Evolutionary conservation across 345 rosid genomes (phyloP).

Genomic region (Pugionium cornutum): DNA sequence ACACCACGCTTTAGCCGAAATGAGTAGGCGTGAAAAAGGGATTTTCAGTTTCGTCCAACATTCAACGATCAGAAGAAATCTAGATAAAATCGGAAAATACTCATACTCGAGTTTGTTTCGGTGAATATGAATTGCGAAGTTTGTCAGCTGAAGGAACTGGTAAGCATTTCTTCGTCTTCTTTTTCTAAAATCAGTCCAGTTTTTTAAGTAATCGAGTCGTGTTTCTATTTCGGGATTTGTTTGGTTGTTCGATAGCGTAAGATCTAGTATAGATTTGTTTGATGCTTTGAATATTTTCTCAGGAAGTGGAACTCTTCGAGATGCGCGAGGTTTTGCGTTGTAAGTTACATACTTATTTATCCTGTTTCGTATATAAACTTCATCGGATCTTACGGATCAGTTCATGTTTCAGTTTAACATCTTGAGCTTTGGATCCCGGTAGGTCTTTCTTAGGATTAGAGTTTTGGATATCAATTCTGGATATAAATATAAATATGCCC

Average conservation of each 20-base stretch:
- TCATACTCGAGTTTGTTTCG: neutral
- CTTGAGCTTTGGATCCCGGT: slow-evolving; percentile 8
- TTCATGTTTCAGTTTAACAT: slow-evolving; percentile 15
- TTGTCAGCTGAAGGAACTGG: neutral
- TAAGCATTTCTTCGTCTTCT: neutral
- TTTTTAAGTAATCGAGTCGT: too few relatives aligned
- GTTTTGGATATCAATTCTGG: slow-evolving; percentile 2
- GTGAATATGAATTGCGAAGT: neutral
- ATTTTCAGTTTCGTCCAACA: too few relatives aligned
- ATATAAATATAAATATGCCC: neutral
- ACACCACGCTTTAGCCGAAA: too few relatives aligned
- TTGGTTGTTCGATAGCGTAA: neutral
- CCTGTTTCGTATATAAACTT: neutral
- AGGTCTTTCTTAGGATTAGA: slow-evolving; percentile 8
- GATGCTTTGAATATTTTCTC: neutral
- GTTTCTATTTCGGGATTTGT: neutral
- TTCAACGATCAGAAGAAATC: too few relatives aligned
- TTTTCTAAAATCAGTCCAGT: too few relatives aligned
- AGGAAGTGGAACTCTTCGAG: slow-evolving; percentile 91
- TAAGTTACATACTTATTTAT: slow-evolving; percentile 41
- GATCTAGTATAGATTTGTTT: slow-evolving; percentile 2
- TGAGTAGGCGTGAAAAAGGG: too few relatives aligned
- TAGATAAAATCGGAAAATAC: too few relatives aligned
- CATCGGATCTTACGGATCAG: neutral
- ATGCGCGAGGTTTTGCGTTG: slow-evolving; percentile 85